Evolutionary conservation across 2,329 filamentous ascomycete genomes (phyloP), one percentile per base, ranked within the genome.

Genomic region (Aspergillus uvarum): DNA sequence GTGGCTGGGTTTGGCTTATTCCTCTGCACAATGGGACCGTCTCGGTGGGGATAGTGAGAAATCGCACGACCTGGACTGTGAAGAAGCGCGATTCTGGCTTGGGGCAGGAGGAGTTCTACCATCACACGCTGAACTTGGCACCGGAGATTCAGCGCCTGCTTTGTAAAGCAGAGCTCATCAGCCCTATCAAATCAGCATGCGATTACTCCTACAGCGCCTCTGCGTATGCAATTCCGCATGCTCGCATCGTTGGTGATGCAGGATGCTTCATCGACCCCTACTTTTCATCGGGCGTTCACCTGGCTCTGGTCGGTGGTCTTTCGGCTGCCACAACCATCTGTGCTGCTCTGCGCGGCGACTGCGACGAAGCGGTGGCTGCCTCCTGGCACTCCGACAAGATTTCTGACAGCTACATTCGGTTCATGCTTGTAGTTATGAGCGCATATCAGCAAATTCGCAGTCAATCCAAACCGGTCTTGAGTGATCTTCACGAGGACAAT

Each of bases 1-100:
- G 79, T 59, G 81, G 82, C n/a, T 83, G 81, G 82, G 67, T 60
- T n/a, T 84, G 81, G 81, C 71, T 72, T 54, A 83, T 84, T 54
- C 81, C 81, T 0, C 68, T 83, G 0, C 80, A 83, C 67, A 71
- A 83, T 62, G 78, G 75, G 12, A 81, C 55, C 19, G 19, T 19
- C 8, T 57, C 55, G 16, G 48, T 57, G 48, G 55, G 55, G 7
- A 35, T 57, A 2, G 48, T 52, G 8, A 57, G 51, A 47, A 47
- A 52, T 24, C 55, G 51, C 6, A 19, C 6, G 11, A 19, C 10
- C 2, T 12, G n/a, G 12, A 51, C 16, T 12, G 7, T 31, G 16
- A 52, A 51, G 12, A 47, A 51, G 31, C n/a, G 32, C 19, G 10
- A 42, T 11, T 22, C 19, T 5, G 31, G 38, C 62, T 1, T 58